phyloP scores from a whole-genome alignment of 495 filamentous ascomycete genomes.

The Xylaria flabelliformis region DNA sequence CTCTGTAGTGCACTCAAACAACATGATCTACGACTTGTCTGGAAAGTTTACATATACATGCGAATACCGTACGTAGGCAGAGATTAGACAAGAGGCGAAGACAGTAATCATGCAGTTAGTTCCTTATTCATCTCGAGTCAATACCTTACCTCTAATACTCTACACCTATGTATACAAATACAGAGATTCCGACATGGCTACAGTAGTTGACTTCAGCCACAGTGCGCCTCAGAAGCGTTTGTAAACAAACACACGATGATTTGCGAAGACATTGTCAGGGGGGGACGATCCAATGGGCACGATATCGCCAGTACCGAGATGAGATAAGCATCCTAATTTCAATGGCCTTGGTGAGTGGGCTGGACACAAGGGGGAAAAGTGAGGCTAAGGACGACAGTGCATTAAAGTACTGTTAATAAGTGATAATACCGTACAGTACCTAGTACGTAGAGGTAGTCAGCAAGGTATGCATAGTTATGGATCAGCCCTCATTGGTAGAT shows the following conservation, averaged over 20 bases:
- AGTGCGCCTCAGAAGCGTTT: constrained; percentile 8
- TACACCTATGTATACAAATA: too few species aligned
- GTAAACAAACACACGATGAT: not conserved
- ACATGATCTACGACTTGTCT: too few species aligned
- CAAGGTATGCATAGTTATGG: not conserved
- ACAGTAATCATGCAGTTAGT: not conserved
- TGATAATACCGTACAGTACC: not conserved
- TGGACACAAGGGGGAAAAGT: constrained; percentile 1
- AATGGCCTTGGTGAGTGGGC: constrained; percentile 10
- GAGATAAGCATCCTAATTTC: constrained; percentile 27
- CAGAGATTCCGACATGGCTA: too few species aligned
- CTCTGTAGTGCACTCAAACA: not conserved
- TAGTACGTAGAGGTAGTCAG: constrained; percentile 3
- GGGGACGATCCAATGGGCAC: constrained; percentile 2
- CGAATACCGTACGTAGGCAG: not conserved
- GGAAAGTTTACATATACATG: not conserved
- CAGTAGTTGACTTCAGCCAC: constrained; percentile 22
- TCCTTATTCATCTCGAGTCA: not conserved
- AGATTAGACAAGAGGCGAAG: not conserved
- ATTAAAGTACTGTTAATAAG: too few species aligned
- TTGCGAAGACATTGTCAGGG: constrained; percentile 9
- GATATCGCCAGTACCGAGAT: constrained; percentile 21
- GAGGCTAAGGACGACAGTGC: constrained; percentile 9
- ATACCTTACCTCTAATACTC: not conserved
- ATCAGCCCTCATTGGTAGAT: too few species aligned